phyloP scores from a whole-genome alignment of 495 filamentous ascomycete genomes.

The Penicillium longicatenatum region DNA sequence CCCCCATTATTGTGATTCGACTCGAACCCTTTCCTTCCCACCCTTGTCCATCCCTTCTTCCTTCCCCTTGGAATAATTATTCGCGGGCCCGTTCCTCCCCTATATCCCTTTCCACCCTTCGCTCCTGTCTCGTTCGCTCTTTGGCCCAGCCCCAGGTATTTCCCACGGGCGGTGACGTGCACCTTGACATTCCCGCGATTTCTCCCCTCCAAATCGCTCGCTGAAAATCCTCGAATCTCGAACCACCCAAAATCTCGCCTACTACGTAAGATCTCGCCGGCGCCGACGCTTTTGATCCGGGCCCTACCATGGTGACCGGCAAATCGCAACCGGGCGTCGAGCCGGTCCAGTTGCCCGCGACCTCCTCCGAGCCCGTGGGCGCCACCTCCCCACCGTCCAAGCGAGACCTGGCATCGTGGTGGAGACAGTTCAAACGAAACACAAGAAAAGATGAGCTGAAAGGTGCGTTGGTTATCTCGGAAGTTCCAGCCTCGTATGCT shows the following conservation, averaged over 20 bases:
- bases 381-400: slow-evolving; percentile 66
- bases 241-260: not conserved
- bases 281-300: slow-evolving; percentile 14
- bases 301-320: slow-evolving; percentile 44
- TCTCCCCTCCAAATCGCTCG: slow-evolving; percentile 2
- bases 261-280: not conserved
- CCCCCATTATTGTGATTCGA: slow-evolving; percentile 7
- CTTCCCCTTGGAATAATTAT: slow-evolving; percentile 2
- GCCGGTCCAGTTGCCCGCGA: slow-evolving; percentile 34
- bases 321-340: slow-evolving; percentile 46
- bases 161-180: slow-evolving; percentile 41
- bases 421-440: slow-evolving; percentile 82
- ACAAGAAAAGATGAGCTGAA: slow-evolving; percentile 75
- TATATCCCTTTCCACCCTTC: slow-evolving; percentile 6
- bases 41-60: slow-evolving; percentile 11
- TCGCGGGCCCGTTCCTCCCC: not conserved
- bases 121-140: slow-evolving; percentile 9
- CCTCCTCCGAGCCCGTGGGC: slow-evolving; percentile 36
- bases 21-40: slow-evolving; percentile 9
- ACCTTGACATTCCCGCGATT: slow-evolving; percentile 22
- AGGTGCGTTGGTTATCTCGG: slow-evolving; percentile 53
- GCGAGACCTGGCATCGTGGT: slow-evolving; percentile 86
- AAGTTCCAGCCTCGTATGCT: not conserved
- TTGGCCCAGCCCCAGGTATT: slow-evolving; percentile 45
- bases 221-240: slow-evolving; percentile 2